Base-by-base conservation (phyloP, 164 flowering plant species). In the Magnolia sinica region DNA sequence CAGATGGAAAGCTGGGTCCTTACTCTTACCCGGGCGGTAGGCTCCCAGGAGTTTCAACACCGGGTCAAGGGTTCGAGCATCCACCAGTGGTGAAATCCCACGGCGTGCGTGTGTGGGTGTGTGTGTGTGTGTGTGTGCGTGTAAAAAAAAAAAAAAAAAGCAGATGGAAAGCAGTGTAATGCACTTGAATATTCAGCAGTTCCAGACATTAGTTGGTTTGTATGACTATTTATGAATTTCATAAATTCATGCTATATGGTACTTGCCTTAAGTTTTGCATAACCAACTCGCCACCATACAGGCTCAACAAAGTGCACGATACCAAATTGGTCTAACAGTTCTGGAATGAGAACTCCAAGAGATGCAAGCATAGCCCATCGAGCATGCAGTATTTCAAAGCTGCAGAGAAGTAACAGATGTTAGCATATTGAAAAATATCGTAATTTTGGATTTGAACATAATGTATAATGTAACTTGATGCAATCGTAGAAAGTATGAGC, bases 311-410 rank as follows among this genome's bases (percentile, higher is more conserved):
- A 94, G 85, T 91, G 93, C 84, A 90, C 89, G 37, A 87, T 84
- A 52, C 93, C 96, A 22, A 78, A 63, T 2, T 87, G 72, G 83
- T 96, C 91, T 70, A 96, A 84, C 58, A 91, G 61, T 84, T 96
- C 99, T 51, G 99, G 99, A 84, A 96, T 74, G 22, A 96, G 75
- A 76, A 88, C 99, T 76, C 99, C 98, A 66, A 94, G 92, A 6
- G 98, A 81, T 65, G 85, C 97, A 73, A 96, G 93, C 99, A 96
- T 96, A 59, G 99, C 98, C 99, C 99, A 96, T 69, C 99, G 98
- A 69, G 97, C 97, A 86, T 96, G 99, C 64, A 96, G 80, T 83
- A 92, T 87, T 82, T 96, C 99, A 79, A 92, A 94, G 88, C 98
- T 96, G 89, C 79, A 84, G 20, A 68, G 23, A 70, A 18, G 52